phyloP scores from a whole-genome alignment of 176 grass and related monocot genomes.

The Miscanthus lutarioriparius region DNA sequence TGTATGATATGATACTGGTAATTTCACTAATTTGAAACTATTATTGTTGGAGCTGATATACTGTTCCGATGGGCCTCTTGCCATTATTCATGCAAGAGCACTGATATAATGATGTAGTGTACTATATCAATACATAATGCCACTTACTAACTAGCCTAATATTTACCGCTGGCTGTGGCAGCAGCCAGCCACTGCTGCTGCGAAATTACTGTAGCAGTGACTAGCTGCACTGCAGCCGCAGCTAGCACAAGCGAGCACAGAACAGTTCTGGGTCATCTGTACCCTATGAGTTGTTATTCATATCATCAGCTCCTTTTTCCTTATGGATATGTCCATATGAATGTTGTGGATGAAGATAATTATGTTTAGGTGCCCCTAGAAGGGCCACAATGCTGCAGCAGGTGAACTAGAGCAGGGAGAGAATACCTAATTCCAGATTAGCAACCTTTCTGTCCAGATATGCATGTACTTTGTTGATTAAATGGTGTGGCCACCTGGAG shows the following conservation, averaged over 20 bases:
- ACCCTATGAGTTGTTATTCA: background rate
- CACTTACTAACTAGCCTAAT: background rate
- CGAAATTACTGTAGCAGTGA: background rate
- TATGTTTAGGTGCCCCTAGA: background rate
- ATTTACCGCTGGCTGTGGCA: background rate
- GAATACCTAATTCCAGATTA: background rate
- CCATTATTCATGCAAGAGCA: background rate
- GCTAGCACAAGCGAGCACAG: background rate
- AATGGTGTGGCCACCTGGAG: background rate
- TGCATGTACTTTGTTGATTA: background rate
- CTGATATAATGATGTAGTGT: background rate
- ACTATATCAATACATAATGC: background rate
- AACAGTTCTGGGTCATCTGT: background rate
- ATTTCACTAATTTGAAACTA: constrained; percentile 11
- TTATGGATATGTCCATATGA: background rate
- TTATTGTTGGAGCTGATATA: constrained; percentile 2
- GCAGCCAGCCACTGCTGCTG: no score
- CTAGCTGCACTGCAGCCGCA: background rate
- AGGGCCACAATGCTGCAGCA: background rate
- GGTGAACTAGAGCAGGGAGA: background rate
- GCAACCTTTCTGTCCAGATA: background rate
- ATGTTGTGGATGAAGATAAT: background rate
- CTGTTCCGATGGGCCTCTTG: background rate
- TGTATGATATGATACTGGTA: background rate
- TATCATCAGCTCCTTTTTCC: background rate